phyloP scores from a whole-genome alignment of 2,329 filamentous ascomycete genomes.

The Apiospora pterosperma region DNA sequence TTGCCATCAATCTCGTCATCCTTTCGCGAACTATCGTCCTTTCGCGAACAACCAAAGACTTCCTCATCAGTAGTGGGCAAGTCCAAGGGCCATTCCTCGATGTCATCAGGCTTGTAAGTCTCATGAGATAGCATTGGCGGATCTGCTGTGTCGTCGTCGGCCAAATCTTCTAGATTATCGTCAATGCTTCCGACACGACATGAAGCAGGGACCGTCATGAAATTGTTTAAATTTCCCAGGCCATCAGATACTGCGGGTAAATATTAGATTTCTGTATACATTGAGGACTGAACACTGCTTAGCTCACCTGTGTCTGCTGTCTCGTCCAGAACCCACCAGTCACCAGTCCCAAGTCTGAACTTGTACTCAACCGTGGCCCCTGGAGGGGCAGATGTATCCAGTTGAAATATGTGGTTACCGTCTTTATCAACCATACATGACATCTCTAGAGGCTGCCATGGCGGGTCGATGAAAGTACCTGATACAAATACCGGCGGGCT shows the following conservation, averaged over 20 bases:
- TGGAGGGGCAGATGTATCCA: constrained; percentile 50
- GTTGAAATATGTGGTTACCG: constrained; percentile 56
- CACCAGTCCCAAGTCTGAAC: constrained; percentile 62
- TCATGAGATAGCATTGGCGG: constrained; percentile 20
- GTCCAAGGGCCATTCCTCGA: constrained; percentile 5
- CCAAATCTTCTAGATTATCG: constrained; percentile 11
- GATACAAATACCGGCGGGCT: constrained; percentile 68
- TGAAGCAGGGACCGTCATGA: constrained; percentile 30
- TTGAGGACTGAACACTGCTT: constrained; percentile 1
- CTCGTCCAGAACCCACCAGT: constrained; percentile 71
- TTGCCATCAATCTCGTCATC: constrained; percentile 18
- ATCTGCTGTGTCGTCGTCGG: constrained; percentile 9
- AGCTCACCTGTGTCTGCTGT: constrained; percentile 35
- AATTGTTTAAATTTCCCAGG: constrained; percentile 46
- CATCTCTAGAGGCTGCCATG: constrained; percentile 68
- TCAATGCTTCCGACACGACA: constrained; percentile 4
- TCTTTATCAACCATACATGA: constrained; percentile 44
- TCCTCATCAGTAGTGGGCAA: background rate
- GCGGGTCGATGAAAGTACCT: constrained; percentile 58
- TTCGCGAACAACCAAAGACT: background rate
- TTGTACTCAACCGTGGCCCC: constrained; percentile 70
- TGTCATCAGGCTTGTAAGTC: background rate
- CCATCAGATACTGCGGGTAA: constrained; percentile 34
- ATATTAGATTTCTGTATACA: constrained; percentile 7
- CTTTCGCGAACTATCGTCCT: background rate